Evolutionary conservation across 2,329 filamentous ascomycete genomes (phyloP).

Genomic region (Calycina marina): DNA sequence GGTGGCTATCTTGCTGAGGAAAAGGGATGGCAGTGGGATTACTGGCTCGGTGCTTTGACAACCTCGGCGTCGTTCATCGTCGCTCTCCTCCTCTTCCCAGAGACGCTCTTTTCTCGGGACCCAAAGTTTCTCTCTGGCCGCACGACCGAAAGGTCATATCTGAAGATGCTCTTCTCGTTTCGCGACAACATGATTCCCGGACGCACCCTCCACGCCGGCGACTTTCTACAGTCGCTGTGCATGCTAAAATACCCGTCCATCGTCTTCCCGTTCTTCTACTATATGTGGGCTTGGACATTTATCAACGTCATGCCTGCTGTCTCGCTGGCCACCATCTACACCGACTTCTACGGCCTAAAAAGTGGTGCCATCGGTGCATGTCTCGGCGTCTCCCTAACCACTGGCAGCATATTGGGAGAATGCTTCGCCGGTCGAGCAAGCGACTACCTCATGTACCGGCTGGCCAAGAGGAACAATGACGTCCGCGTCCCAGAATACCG

Average conservation of each 20-base stretch:
- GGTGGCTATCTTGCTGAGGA: slow-evolving; percentile 18
- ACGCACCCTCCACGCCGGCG: slow-evolving; percentile 12
- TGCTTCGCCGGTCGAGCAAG: slow-evolving; percentile 15
- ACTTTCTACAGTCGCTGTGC: slow-evolving; percentile 17
- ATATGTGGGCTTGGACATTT: slow-evolving; percentile 19
- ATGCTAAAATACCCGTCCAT: slow-evolving; percentile 20
- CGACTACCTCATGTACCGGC: slow-evolving; percentile 13
- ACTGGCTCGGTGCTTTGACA: slow-evolving; percentile 18
- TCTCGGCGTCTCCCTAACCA: slow-evolving; percentile 14
- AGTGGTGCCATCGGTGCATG: slow-evolving; percentile 17
- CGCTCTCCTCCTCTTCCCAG: slow-evolving; percentile 20
- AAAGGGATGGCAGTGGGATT: slow-evolving; percentile 20
- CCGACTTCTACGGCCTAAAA: slow-evolving; percentile 13
- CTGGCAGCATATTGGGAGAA: slow-evolving; percentile 17
- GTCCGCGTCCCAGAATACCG: slow-evolving; percentile 18
- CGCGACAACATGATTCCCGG: slow-evolving; percentile 15
- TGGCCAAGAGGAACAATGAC: slow-evolving; percentile 10
- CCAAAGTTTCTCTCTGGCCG: slow-evolving; percentile 13
- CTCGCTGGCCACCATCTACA: slow-evolving; percentile 16
- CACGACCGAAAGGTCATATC: slow-evolving; percentile 13
- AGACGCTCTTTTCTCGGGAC: slow-evolving; percentile 20
- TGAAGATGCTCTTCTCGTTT: slow-evolving; percentile 16
- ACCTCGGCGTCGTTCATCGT: slow-evolving; percentile 13
- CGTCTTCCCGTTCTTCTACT: slow-evolving; percentile 19
- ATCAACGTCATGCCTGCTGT: slow-evolving; percentile 20